These are phyloP conservation scores for Hygrophila difformis DNA, from an alignment of 257 asterid species.

Conservation along the genomic window DNA sequence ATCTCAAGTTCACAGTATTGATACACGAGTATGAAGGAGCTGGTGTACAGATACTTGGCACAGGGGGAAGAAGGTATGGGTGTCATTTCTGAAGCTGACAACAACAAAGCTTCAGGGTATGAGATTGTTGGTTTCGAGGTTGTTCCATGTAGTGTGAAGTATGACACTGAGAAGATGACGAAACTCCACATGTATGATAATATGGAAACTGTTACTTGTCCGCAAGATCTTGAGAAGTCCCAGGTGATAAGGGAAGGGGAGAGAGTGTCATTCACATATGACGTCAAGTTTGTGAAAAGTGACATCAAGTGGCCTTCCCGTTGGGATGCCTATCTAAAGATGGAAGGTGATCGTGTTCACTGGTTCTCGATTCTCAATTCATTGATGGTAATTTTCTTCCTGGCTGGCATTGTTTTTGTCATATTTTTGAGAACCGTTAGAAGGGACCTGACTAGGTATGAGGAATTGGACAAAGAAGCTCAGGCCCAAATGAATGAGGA, in stretches of 20 bases:
- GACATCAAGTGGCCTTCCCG: slow-evolving; percentile 71
- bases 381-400: slow-evolving; percentile 56
- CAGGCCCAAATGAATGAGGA: slow-evolving; percentile 82
- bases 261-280: slow-evolving; percentile 63
- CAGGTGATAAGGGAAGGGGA: slow-evolving; percentile 57
- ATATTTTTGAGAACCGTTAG: slow-evolving; percentile 72
- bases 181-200: slow-evolving; percentile 43
- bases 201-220: slow-evolving; percentile 32
- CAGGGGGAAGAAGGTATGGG: slow-evolving; percentile 64
- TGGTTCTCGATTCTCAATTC: slow-evolving; percentile 85
- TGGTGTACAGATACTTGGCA: slow-evolving; percentile 52
- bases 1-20: slow-evolving; percentile 52
- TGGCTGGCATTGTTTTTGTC: slow-evolving; percentile 76
- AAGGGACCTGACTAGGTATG: slow-evolving; percentile 68
- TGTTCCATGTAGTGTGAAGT: slow-evolving; percentile 29
- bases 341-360: slow-evolving; percentile 78
- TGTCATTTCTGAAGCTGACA: slow-evolving; percentile 46
- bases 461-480: slow-evolving; percentile 70
- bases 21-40: slow-evolving; percentile 64
- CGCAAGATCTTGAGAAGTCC: slow-evolving; percentile 45
- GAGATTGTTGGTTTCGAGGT: slow-evolving; percentile 42
- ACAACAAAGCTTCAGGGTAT: slow-evolving; percentile 35
- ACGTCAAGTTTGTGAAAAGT: slow-evolving; percentile 61
- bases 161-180: slow-evolving; percentile 47
- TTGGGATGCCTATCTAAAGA: slow-evolving; percentile 80